phyloP scores from a whole-genome alignment of 768 basidiomycete genomes.

The Leccinum olivaceopallidum region DNA sequence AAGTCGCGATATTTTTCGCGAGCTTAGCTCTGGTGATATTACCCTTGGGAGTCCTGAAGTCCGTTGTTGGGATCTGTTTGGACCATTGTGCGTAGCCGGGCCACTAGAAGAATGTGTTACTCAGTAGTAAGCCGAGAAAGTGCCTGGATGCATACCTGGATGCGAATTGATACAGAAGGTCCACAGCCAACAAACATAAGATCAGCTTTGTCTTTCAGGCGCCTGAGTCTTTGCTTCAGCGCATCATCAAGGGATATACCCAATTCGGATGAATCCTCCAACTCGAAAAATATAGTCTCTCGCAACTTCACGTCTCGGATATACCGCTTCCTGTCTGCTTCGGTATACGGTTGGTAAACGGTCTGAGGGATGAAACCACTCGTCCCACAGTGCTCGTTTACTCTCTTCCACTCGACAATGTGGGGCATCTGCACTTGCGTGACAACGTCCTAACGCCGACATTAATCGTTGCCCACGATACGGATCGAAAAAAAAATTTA shows the following conservation, averaged over 20 bases:
- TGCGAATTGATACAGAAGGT: conserved; percentile 76
- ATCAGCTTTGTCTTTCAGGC: conserved; percentile 58
- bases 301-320: conserved; percentile 69
- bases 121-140: background rate
- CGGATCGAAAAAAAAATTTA: conserved; percentile 9
- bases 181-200: conserved; percentile 71
- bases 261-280: conserved; percentile 50
- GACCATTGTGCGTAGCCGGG: conserved; percentile 79
- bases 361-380: conserved; percentile 66
- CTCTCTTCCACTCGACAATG: conserved; percentile 28
- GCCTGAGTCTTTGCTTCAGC: conserved; percentile 55
- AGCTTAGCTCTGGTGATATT: conserved; percentile 77
- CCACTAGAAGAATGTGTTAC: conserved; percentile 50
- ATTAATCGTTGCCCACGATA: conserved; percentile 1
- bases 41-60: conserved; percentile 75
- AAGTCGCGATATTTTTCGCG: conserved; percentile 79
- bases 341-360: conserved; percentile 76
- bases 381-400: conserved; percentile 24
- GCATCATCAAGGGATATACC: conserved; percentile 69
- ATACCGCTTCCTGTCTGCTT: conserved; percentile 74
- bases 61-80: conserved; percentile 79
- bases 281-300: conserved; percentile 62
- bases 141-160: conserved; percentile 51
- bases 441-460: conserved; percentile 20
- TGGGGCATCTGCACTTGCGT: conserved; percentile 26